Conservation (phyloP, 805 yeast genomes). For the Spathaspora boniae region DNA sequence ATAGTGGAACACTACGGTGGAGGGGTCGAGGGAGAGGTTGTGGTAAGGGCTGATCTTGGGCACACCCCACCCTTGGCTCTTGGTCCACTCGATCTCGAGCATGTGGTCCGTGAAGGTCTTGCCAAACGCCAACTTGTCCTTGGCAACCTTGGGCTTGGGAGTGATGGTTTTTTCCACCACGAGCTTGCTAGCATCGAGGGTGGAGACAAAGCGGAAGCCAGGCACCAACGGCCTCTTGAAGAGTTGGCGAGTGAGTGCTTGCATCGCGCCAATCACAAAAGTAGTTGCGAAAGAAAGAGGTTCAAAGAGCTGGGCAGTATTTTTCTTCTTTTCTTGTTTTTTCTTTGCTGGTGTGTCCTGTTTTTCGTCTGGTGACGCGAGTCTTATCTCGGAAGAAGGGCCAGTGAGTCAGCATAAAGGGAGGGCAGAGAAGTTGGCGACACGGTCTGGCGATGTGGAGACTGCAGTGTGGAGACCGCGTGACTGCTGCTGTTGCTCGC, state of each 20-base stretch:
- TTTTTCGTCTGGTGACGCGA: no score
- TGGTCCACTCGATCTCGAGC: conserved; percentile 82
- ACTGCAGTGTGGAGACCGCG: no score
- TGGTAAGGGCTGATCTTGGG: conserved; percentile 89
- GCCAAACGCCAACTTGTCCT: conserved; percentile 41
- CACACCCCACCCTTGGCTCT: conserved; percentile 72
- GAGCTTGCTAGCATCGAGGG: conserved; percentile 36
- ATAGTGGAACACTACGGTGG: conserved; percentile 91
- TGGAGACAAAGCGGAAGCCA: conserved; percentile 7
- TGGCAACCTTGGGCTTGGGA: conserved; percentile 36
- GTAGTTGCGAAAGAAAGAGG: no score
- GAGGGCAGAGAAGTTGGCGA: no score
- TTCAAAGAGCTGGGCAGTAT: no score
- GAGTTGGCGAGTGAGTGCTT: background rate
- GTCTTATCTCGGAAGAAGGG: no score
- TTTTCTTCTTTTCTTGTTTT: no score
- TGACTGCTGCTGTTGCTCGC: no score
- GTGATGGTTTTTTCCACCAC: conserved; percentile 34
- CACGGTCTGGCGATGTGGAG: no score
- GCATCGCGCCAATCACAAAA: no score
- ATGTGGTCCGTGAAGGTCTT: conserved; percentile 80
- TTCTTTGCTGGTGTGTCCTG: no score
- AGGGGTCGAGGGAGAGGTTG: conserved; percentile 74
- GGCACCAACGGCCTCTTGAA: conserved; percentile 1
- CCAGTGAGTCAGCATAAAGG: no score